A percentile compares a stretch with the other conserved stretches of the same genome.
Conservation (phyloP, 129 eudicot species). For the Flaveria robusta region DNA sequence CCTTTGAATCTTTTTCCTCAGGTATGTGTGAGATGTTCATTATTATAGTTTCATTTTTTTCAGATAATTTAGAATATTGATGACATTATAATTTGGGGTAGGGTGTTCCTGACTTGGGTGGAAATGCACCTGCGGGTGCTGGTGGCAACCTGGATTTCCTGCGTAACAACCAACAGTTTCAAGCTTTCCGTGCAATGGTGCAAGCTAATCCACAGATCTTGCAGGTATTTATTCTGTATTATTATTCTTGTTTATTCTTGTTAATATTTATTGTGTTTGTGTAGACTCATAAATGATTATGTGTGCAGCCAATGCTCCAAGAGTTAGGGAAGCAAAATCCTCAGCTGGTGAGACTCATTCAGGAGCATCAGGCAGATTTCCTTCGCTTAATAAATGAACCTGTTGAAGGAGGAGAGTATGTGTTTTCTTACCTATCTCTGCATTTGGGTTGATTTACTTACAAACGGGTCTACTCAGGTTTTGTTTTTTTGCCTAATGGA, state of each 20-base stretch:
- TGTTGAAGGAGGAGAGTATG: conserved; percentile 73
- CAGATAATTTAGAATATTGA: background rate
- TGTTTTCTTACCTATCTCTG: conserved; percentile 15
- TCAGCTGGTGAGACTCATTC: conserved; percentile 61
- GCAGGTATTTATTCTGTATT: conserved; percentile 45
- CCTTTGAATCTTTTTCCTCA: conserved; percentile 86
- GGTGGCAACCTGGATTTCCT: conserved; percentile 78
- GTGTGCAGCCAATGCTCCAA: conserved; percentile 77
- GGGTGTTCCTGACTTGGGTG: conserved; percentile 74
- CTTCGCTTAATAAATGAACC: conserved; percentile 74
- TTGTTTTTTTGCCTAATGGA: background rate
- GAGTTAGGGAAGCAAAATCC: conserved; percentile 86
- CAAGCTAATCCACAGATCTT: conserved; percentile 84
- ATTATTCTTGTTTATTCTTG: too few species aligned
- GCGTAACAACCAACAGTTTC: conserved; percentile 72
- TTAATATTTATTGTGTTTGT: background rate
- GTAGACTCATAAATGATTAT: conserved; percentile 1
- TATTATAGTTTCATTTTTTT: background rate
- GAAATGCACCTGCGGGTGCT: conserved; percentile 45
- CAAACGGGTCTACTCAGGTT: background rate
- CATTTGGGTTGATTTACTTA: background rate
- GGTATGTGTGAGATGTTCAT: conserved; percentile 36
- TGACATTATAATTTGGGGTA: conserved; percentile 17
- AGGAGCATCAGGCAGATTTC: conserved; percentile 74
- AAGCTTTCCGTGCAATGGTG: conserved; percentile 79